These are phyloP conservation scores for Phytophthora crassamura DNA, from an alignment of 352 stramenopile genomes.

Conservation along the genomic window DNA sequence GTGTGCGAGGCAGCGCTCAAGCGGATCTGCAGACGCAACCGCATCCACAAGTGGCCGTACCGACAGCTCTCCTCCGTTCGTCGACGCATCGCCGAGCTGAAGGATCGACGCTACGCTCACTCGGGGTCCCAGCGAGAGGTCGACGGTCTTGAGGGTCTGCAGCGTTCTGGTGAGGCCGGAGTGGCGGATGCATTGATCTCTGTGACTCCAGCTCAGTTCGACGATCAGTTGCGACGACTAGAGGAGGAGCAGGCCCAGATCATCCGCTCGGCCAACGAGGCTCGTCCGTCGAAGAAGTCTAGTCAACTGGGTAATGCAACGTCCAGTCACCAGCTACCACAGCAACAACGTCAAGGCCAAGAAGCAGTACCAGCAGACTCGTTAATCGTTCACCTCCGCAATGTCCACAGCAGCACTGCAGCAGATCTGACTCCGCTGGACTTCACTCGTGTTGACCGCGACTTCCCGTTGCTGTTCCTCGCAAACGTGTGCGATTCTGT, in stretches of 20 bases:
- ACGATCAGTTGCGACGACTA: conserved; percentile 31
- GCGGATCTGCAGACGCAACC: conserved; percentile 77
- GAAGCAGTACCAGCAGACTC: conserved; percentile 2
- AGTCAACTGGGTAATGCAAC: not conserved
- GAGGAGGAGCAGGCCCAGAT: conserved; percentile 40
- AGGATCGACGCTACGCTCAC: conserved; percentile 1
- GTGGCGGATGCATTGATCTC: not conserved
- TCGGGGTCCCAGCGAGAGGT: not conserved
- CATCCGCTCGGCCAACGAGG: conserved; percentile 32
- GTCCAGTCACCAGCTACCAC: not conserved
- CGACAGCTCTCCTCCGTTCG: conserved; percentile 68
- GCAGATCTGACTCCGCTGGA: conserved; percentile 15
- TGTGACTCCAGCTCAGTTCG: conserved; percentile 10
- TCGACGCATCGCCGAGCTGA: conserved; percentile 53
- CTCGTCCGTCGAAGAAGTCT: not conserved
- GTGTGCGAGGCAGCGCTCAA: conserved; percentile 86
- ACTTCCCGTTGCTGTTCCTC: conserved; percentile 40
- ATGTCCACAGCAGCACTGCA: conserved; percentile 5
- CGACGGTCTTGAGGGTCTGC: not conserved
- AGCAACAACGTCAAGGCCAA: not conserved
- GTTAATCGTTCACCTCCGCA: conserved; percentile 9
- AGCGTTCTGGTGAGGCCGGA: not conserved
- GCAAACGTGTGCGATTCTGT: conserved; percentile 45
- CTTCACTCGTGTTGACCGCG: conserved; percentile 18
- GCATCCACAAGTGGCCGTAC: conserved; percentile 79